These are phyloP conservation scores for Magnolia changhungtana DNA, from an alignment of 164 flowering plant genomes.

Conservation along the genomic window DNA sequence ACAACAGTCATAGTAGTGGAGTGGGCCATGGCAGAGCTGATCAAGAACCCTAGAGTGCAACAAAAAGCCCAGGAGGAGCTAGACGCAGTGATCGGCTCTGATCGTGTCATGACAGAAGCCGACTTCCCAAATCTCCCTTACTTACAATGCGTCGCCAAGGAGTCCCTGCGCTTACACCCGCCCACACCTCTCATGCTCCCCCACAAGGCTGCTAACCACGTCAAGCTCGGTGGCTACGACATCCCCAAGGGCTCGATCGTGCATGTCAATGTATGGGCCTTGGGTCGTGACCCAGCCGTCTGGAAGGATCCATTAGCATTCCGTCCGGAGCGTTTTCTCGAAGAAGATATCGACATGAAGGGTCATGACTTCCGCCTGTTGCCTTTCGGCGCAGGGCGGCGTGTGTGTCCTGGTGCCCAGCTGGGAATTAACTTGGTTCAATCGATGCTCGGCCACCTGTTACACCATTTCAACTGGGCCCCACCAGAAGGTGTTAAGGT, in stretches of 20 bases:
- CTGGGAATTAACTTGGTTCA: constrained; percentile 28
- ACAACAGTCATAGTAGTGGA: constrained; percentile 35
- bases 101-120: constrained; percentile 30
- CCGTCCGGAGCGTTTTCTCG: constrained; percentile 33
- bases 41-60: constrained; percentile 37
- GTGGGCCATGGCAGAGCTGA: constrained; percentile 43
- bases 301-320: constrained; percentile 33
- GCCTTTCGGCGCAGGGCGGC: constrained; percentile 38
- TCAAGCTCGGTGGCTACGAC: constrained; percentile 38
- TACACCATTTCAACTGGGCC: constrained; percentile 33
- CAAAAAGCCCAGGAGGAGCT: constrained; percentile 40
- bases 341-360: constrained; percentile 39
- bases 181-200: constrained; percentile 46
- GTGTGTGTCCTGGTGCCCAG: constrained; percentile 36
- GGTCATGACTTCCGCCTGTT: constrained; percentile 34
- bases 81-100: constrained; percentile 29
- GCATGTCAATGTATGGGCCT: constrained; percentile 39
- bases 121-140: constrained; percentile 39
- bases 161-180: constrained; percentile 35
- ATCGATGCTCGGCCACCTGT: constrained; percentile 30
- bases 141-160: constrained; percentile 35
- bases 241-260: constrained; percentile 36
- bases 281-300: constrained; percentile 27
- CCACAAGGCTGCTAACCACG: constrained; percentile 33
- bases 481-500: constrained; percentile 18